A percentile compares a stretch with the other conserved stretches of the same genome.
These are phyloP conservation scores for Saccharomycopsis babjevae DNA, from an alignment of 805 yeast species.

Conservation along the genomic window DNA sequence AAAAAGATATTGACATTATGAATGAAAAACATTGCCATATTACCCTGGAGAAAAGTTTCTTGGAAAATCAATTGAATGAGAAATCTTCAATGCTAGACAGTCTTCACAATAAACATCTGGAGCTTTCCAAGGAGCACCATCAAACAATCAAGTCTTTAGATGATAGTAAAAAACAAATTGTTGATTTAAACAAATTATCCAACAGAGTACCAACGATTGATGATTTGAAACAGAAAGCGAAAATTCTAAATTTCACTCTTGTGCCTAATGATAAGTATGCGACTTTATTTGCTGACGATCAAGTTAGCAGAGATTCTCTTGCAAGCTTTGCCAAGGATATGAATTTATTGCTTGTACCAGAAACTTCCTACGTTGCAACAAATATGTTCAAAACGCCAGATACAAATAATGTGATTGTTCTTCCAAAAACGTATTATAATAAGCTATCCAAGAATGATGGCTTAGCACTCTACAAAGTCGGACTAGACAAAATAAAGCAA, in stretches of 20 bases:
- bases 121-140: background rate
- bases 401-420: constrained; percentile 43
- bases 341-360: constrained; percentile 49
- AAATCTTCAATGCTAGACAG: background rate
- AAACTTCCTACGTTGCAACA: constrained; percentile 50
- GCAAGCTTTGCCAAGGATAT: constrained; percentile 32
- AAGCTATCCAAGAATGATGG: constrained; percentile 39
- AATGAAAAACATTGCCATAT: background rate
- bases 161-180: constrained; percentile 9
- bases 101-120: background rate
- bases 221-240: constrained; percentile 23
- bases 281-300: background rate
- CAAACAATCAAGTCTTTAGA: background rate
- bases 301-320: constrained; percentile 24
- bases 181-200: constrained; percentile 16
- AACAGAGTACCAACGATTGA: constrained; percentile 10
- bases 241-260: constrained; percentile 33
- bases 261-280: constrained; percentile 35
- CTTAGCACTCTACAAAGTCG: constrained; percentile 34
- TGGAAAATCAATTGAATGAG: background rate
- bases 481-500: constrained; percentile 34
- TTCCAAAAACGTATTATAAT: constrained; percentile 56
- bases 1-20: background rate
- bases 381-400: constrained; percentile 49
- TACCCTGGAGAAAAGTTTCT: background rate